A percentile compares a stretch with the other conserved stretches of the same genome.
Evolutionary conservation across 2,329 filamentous ascomycete species (phyloP).

Genomic region (Penicillium sp.): DNA sequence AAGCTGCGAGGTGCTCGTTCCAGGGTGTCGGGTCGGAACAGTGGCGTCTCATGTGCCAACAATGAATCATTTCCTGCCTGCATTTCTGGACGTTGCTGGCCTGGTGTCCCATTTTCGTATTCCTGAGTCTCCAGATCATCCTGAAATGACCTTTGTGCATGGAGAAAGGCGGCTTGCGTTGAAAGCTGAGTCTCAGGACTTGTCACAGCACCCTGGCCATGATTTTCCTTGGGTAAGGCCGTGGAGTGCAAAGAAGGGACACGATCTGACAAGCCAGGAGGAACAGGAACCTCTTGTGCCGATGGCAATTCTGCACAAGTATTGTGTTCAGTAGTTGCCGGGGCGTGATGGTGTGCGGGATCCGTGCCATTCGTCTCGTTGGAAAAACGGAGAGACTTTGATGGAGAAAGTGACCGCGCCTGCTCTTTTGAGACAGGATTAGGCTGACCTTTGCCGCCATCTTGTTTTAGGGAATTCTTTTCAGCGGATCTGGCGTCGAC

Average conservation of each 20-base stretch:
- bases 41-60: constrained; percentile 29
- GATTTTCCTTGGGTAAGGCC: constrained; percentile 24
- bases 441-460: background rate
- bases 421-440: background rate
- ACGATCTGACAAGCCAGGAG: constrained; percentile 27
- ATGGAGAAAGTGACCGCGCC: background rate
- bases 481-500: too few species aligned
- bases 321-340: constrained; percentile 13
- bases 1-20: constrained; percentile 5
- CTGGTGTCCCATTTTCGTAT: constrained; percentile 12
- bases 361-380: constrained; percentile 13
- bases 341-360: constrained; percentile 4
- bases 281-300: constrained; percentile 33
- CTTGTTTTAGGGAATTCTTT: background rate
- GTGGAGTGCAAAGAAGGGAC: constrained; percentile 39
- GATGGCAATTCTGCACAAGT: constrained; percentile 32
- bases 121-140: constrained; percentile 33
- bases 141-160: constrained; percentile 38
- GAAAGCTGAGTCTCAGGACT: constrained; percentile 34
- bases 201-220: constrained; percentile 17
- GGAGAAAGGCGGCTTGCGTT: constrained; percentile 37
- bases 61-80: constrained; percentile 12
- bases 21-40: constrained; percentile 21
- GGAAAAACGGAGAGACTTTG: constrained; percentile 14
- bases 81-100: constrained; percentile 10